Evolutionary conservation across 257 asterid species (phyloP), one percentile per base, ranked within the genome.

Genomic region (Rauvolfia tetraphylla): DNA sequence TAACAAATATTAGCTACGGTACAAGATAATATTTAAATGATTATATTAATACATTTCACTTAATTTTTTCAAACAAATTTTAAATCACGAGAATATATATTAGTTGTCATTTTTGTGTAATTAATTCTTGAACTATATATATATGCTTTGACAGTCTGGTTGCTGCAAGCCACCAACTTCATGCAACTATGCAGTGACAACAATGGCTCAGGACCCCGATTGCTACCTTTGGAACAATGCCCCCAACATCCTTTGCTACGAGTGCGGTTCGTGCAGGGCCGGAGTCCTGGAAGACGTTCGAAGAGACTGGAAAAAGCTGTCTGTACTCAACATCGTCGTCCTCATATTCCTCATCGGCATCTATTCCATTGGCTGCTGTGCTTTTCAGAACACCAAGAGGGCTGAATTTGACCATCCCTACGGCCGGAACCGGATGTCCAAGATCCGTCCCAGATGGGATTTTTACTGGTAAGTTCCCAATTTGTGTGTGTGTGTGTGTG

Each of bases 161-260:
- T 95, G 98, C 72, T 95, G 99, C 89, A 95, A 95, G 84, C 99
- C 99, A 6, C 99, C 99, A 7, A 93, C 96, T 1, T 44, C 93
- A 13, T 95, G 99, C 91, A 86, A 86, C 79, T 95, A 93, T 79
- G 93, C 80, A 13, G 79, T 82, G 29, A 74, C 95, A 46, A 70
- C 77, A 67, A 51, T 79, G 76, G 76, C 83, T 1, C 97, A 91
- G 78, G 97, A 93, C 14, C 77, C 88, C 10, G 99, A 95, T 80
- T 95, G 98, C 89, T 91, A 89, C 82, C 54, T 78, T 9, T 95
- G 99, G 99, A 95, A 88, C 87, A 89, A 91, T 63, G 93, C 86
- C 72, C 89, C 89, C 13, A 59, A 84, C 73, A 62, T 87, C 72
- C 76, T 95, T 11, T 95, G 99, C 90, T 95, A 95, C 89, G 91